These are phyloP conservation scores for Camelina hispida DNA, from an alignment of 345 rosid species.

Conservation along the genomic window DNA sequence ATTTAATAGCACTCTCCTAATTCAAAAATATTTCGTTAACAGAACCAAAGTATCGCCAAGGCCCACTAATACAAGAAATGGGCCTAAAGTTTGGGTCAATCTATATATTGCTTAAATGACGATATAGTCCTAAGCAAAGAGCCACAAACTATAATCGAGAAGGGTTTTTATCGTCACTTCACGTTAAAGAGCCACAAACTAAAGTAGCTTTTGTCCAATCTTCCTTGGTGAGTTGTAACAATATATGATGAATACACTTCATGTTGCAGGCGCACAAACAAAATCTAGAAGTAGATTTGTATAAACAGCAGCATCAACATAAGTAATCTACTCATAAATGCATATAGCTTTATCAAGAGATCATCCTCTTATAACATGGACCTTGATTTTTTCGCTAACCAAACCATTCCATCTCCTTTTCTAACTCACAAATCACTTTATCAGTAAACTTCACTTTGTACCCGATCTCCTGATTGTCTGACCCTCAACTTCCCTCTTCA, in stretches of 20 bases:
- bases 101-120: neutral
- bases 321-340: neutral
- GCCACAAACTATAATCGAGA: too few relatives aligned
- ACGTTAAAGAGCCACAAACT: too few relatives aligned
- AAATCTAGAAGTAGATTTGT: too few relatives aligned
- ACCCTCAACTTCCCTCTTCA: conserved; percentile 15
- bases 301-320: neutral
- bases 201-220: too few relatives aligned
- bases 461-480: neutral
- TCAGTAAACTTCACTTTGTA: conserved; percentile 13
- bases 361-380: conserved; percentile 22
- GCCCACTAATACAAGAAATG: conserved; percentile 16
- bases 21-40: neutral
- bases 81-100: conserved; percentile 10
- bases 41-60: neutral
- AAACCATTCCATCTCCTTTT: conserved; percentile 22
- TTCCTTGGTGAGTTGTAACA: too few relatives aligned
- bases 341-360: neutral
- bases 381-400: conserved; percentile 23
- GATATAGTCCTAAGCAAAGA: neutral
- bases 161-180: too few relatives aligned
- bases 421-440: conserved; percentile 29
- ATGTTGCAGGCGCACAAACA: too few relatives aligned
- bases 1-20: neutral
- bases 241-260: too few relatives aligned